phyloP scores from a whole-genome alignment of 2,329 filamentous ascomycete species.

The Xylariaceae sp. region DNA sequence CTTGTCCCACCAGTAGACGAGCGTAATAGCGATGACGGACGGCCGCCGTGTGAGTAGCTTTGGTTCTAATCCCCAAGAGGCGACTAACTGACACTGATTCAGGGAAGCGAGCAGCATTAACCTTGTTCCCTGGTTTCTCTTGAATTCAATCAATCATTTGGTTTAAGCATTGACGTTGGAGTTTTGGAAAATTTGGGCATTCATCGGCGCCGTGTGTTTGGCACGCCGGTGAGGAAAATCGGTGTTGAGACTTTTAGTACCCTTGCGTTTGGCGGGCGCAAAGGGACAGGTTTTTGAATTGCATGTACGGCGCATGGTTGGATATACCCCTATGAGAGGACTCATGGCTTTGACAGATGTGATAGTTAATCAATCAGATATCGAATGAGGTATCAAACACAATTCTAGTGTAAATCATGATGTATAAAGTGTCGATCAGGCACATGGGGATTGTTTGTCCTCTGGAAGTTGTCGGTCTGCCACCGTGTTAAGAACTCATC shows the following conservation, averaged over 20 bases:
- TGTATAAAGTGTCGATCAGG: no score
- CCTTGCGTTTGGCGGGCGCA: no score
- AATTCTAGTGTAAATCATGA: no score
- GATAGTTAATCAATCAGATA: no score
- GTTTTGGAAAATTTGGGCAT: slow-evolving; percentile 16
- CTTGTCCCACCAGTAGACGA: slow-evolving; percentile 28
- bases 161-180: background rate
- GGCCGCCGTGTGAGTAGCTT: slow-evolving; percentile 25
- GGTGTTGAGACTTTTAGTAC: no score
- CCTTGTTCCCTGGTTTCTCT: slow-evolving; percentile 38
- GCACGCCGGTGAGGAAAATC: no score
- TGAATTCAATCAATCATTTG: slow-evolving; percentile 10
- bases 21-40: slow-evolving; percentile 29
- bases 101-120: slow-evolving; percentile 43
- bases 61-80: background rate
- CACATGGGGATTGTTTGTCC: no score
- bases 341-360: no score
- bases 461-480: slow-evolving; percentile 49
- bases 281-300: no score
- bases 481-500: slow-evolving; percentile 56
- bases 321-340: no score
- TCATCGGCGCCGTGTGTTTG: background rate
- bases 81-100: slow-evolving; percentile 16
- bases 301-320: no score
- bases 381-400: no score